phyloP scores from a whole-genome alignment of 2,329 filamentous ascomycete species.

The Cladosporium sp. region DNA sequence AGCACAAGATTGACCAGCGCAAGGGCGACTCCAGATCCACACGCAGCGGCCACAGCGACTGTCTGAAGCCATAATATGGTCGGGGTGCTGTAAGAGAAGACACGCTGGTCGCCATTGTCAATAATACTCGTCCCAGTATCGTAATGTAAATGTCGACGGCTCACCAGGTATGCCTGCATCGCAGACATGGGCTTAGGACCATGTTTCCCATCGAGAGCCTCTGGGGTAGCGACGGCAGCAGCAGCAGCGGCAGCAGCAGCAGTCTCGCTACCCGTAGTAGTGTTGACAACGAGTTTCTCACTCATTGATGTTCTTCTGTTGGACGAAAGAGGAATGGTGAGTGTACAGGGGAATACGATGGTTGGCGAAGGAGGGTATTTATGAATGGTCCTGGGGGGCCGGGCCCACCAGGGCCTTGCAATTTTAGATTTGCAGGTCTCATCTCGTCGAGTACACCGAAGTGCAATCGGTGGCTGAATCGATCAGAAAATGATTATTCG shows the following conservation, averaged over 20 bases:
- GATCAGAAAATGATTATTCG: neutral
- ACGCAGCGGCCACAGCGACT: neutral
- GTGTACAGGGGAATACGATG: neutral
- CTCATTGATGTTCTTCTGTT: neutral
- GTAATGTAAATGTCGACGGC: neutral
- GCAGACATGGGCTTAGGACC: neutral
- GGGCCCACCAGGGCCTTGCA: neutral
- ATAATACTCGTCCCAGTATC: neutral
- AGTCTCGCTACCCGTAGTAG: neutral
- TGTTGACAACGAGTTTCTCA: neutral
- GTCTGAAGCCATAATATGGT: neutral
- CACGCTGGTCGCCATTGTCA: neutral
- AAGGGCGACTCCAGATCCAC: neutral
- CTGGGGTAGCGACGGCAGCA: neutral
- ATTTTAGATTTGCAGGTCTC: neutral
- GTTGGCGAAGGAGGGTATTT: neutral
- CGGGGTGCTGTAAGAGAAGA: neutral
- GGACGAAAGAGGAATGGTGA: neutral
- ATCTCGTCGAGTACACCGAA: neutral
- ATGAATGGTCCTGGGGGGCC: neutral
- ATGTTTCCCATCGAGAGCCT: neutral
- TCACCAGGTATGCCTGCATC: neutral
- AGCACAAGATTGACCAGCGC: neutral
- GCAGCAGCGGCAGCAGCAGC: neutral
- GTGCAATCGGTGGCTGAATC: neutral